Base-by-base conservation (phyloP, 805 yeast genomes). In the Brettanomyces bruxellensis region DNA sequence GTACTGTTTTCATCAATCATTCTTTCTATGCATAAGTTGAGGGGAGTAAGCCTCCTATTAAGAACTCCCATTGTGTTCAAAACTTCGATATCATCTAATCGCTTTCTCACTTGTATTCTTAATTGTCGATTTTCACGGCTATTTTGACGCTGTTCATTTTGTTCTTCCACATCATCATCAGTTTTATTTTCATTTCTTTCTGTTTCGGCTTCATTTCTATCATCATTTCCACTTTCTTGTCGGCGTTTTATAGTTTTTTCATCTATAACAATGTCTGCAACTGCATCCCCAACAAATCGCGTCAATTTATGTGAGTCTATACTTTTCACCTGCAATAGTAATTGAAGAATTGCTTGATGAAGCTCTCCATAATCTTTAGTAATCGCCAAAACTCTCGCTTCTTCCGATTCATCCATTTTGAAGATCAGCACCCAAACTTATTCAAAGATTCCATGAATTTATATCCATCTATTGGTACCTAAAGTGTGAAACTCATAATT, bases 331-430 rank as follows among this genome's bases (percentile, higher is more conserved):
- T 14, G n/a, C 7, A 41, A 14, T 8, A 41, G 39, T 34, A 34
- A 34, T 28, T 41, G 44, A 8, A 41, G 39, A 13, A 41, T 23
- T n/a, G 39, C 30, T 18, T 41, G 44, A 22, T 41, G 44, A 13
- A 35, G 23, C 6, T 30, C 25, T 5, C 44, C 44, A 28, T 28
- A 28, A 6, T 28, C 32, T 28, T 28, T 28, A 7, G 32, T 28
- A 2, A 28, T 6, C 9, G 32, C 32, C 11, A 28, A 28, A 28
- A 28, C 32, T 28, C 11, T 28, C 11, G 32, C 32, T 9, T 28
- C 32, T 28, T 28, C 32, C 11, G 32, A 6, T 9, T 28, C 32
- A 28, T 28, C 32, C 32, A 28, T 28, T 28, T 9, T 28, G 11
- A 9, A 9, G 7, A 9, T 28, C 11, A 28, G 18, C 18, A 18